Evolutionary conservation across 208 protist genomes (phyloP).

Genomic region (Angomonas deanei): DNA sequence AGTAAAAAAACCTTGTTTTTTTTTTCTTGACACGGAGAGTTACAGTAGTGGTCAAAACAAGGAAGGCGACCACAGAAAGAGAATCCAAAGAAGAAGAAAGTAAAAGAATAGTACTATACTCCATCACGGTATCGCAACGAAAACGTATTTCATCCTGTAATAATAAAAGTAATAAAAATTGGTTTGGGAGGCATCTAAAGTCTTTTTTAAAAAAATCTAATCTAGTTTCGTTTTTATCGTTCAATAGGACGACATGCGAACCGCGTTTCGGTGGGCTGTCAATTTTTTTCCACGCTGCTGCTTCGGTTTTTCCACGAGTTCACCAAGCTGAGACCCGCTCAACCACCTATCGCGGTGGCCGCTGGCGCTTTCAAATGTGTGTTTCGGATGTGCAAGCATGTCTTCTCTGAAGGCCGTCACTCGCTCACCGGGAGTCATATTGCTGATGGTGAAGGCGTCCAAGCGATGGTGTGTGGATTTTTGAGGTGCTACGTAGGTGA

Average conservation of each 20-base stretch:
- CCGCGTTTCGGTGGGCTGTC: conserved; percentile 21
- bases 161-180: no score
- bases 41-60: no score
- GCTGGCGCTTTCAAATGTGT: conserved; percentile 28
- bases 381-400: conserved; percentile 49
- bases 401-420: conserved; percentile 30
- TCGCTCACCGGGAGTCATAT: conserved; percentile 33
- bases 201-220: background rate
- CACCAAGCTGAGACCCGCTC: conserved; percentile 44
- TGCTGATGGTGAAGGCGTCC: conserved; percentile 16
- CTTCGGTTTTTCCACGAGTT: conserved; percentile 17
- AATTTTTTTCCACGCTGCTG: background rate
- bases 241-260: no score
- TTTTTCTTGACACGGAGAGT: no score
- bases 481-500: background rate
- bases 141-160: no score
- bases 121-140: no score
- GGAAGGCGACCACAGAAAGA: no score
- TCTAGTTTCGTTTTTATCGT: conserved; percentile 3
- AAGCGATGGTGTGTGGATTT: no score
- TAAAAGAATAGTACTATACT: no score
- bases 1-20: conserved; percentile 25
- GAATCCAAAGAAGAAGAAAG: background rate
- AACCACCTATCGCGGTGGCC: conserved; percentile 35
- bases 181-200: no score